Percentiles rank a stretch among this genome's conserved stretches.
Evolutionary conservation across 148 eudicot species (phyloP).

Genomic region (Cornus controversa): DNA sequence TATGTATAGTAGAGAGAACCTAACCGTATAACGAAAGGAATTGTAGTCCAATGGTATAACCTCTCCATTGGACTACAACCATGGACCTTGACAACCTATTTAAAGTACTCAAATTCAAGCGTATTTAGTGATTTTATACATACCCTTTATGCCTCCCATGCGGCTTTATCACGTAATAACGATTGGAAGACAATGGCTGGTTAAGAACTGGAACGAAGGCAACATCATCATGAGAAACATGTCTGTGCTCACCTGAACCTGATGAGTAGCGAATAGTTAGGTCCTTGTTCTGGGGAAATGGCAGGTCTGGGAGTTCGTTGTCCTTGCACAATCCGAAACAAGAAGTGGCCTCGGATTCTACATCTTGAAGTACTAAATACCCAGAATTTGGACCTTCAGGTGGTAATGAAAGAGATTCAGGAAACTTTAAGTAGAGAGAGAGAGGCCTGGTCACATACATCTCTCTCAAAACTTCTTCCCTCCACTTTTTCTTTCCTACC

Average conservation of each 20-base stretch:
- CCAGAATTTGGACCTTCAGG: background rate
- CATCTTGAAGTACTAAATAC: slow-evolving; percentile 41
- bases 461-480: background rate
- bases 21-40: no score
- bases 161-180: slow-evolving; percentile 36
- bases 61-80: no score
- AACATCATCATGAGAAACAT: slow-evolving; percentile 19
- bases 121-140: background rate
- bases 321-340: slow-evolving; percentile 43
- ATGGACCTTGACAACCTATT: background rate
- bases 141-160: slow-evolving; percentile 48
- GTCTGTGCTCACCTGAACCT: background rate
- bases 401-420: background rate
- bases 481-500: background rate
- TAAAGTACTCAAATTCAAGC: background rate
- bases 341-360: slow-evolving; percentile 31
- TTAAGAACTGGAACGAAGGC: slow-evolving; percentile 50
- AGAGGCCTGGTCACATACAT: slow-evolving; percentile 13
- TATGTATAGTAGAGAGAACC: no score
- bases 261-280: slow-evolving; percentile 22
- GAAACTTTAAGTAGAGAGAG: background rate
- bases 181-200: slow-evolving; percentile 42
- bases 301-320: slow-evolving; percentile 22
- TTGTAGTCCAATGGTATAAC: no score
- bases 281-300: slow-evolving; percentile 68